These are phyloP conservation scores for Kickxella alabastrina DNA, from an alignment of 192 early-diverging fungal species.

Conservation along the genomic window DNA sequence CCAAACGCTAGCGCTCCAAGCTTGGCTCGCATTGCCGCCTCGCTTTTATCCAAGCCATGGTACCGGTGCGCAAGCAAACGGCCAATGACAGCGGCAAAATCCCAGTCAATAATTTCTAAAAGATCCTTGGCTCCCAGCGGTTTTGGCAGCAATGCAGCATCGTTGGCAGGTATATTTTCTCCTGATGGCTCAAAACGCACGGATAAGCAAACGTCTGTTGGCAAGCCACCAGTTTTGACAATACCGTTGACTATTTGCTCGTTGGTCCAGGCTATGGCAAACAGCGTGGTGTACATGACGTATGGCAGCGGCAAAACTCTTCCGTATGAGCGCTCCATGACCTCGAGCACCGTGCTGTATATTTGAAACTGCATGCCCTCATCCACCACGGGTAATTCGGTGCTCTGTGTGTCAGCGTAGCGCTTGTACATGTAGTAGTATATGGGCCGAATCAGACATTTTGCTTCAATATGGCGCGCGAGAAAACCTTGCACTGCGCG, in stretches of 20 bases:
- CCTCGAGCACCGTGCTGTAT: conserved; percentile 26
- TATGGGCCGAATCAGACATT: conserved; percentile 35
- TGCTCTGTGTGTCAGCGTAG: conserved; percentile 4
- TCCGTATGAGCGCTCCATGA: conserved; percentile 13
- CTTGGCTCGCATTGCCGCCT: conserved; percentile 23
- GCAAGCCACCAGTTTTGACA: neutral
- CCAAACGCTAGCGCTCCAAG: conserved; percentile 28
- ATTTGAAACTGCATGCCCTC: conserved; percentile 38
- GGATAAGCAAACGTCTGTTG: conserved; percentile 1
- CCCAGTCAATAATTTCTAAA: conserved; percentile 34
- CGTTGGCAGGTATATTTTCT: neutral
- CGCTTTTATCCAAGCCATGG: conserved; percentile 7
- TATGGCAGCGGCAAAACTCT: conserved; percentile 10
- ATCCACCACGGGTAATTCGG: conserved; percentile 10
- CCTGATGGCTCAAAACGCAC: neutral
- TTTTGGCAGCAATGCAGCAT: neutral
- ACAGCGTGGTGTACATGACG: conserved; percentile 33
- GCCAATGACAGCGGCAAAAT: conserved; percentile 46
- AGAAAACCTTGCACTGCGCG: conserved; percentile 9
- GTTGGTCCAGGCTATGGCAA: conserved; percentile 42
- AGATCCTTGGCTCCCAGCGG: conserved; percentile 17
- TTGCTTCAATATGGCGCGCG: conserved; percentile 4
- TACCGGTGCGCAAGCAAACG: conserved; percentile 30
- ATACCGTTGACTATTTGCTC: conserved; percentile 20
- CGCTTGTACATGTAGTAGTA: conserved; percentile 26